Evolutionary conservation across 352 stramenopile species (phyloP), one percentile per base, ranked within the genome.

Genomic region (Globisporangium alternatum): DNA sequence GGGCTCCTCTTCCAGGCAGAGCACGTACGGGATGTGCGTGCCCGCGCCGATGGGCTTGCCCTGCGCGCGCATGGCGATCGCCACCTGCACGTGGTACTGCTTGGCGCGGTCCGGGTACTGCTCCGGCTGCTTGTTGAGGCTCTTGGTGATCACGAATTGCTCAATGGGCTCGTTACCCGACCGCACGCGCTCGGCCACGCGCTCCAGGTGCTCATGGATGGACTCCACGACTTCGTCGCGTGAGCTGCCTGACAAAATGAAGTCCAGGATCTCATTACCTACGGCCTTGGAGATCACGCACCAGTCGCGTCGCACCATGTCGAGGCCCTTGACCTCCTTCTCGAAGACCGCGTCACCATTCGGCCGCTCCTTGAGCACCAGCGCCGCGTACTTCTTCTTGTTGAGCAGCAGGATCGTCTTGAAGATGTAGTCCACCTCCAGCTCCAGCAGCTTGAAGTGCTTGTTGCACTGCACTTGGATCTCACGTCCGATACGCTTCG

Each of bases 341-440:
- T 98, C 86, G 59, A 96, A 97, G n/a, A 66, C 66, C 9, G 76
- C 71, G 35, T 90, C 77, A 28, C 68, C 64, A n/a, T 83, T 76
- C 10, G 70, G 66, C 17, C 67, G 70, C 66, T 98, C 89, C 21
- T 98, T 92, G 8, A 98, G 82, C 12, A 98, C 95, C 2, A 99
- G 75, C 30, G 98, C 97, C 1, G 98, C 98, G 74, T 99, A 99
- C 76, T 99, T 99, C 77, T 99, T 99, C 81, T 99, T 99, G 80
- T 99, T 99, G 31, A 99, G 88, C 49, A 99, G 84, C 48, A 99
- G 79, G 83, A 99, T 99, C 7, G 86, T 93, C 74, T 98, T 98
- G 77, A 99, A 99, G 55, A 99, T 97, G 72, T 98, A 98, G 77
- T 99, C 98, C 31, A 99, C 93, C 75, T 99, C 98, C 28, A 99